Conservation (phyloP, 2,329 filamentous ascomycete genomes). For the Pestalotiopsis sp. region DNA sequence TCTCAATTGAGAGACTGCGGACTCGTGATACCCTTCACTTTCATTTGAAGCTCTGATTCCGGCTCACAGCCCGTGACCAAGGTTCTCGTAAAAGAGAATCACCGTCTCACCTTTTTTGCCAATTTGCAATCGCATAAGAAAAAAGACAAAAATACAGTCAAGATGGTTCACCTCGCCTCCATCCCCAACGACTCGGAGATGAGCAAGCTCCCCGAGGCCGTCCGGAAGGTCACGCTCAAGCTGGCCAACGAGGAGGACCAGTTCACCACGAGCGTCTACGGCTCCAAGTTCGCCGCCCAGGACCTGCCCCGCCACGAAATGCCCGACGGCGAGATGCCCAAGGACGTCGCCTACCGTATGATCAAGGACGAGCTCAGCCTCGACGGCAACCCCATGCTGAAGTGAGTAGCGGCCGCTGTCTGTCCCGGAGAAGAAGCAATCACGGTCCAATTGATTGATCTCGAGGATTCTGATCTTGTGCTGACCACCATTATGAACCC, state of each 20-base stretch:
- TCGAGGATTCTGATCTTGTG: no score
- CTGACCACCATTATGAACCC: slow-evolving; percentile 15
- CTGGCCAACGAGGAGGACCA: slow-evolving; percentile 55
- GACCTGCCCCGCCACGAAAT: slow-evolving; percentile 85
- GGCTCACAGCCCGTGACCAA: not conserved
- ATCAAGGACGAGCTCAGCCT: slow-evolving; percentile 93
- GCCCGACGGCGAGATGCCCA: slow-evolving; percentile 88
- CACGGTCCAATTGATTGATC: slow-evolving; percentile 11
- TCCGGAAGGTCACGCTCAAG: slow-evolving; percentile 48
- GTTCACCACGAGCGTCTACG: slow-evolving; percentile 83
- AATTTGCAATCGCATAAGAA: not conserved
- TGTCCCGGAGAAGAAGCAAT: not conserved
- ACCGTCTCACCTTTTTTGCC: not conserved
- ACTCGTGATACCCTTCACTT: no score
- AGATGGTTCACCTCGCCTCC: slow-evolving; percentile 55
- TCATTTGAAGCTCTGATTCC: not conserved
- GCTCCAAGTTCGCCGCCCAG: slow-evolving; percentile 77
- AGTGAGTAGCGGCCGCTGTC: no score
- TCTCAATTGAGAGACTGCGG: no score
- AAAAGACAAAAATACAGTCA: slow-evolving; percentile 19
- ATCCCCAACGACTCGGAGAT: slow-evolving; percentile 36
- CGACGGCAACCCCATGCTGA: slow-evolving; percentile 88
- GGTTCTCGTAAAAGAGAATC: not conserved
- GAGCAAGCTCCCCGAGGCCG: slow-evolving; percentile 33
- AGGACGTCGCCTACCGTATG: slow-evolving; percentile 91